Evolutionary conservation across 306 rosid species (phyloP), one percentile per base, ranked within the genome.

Genomic region (Prosopis cineraria): DNA sequence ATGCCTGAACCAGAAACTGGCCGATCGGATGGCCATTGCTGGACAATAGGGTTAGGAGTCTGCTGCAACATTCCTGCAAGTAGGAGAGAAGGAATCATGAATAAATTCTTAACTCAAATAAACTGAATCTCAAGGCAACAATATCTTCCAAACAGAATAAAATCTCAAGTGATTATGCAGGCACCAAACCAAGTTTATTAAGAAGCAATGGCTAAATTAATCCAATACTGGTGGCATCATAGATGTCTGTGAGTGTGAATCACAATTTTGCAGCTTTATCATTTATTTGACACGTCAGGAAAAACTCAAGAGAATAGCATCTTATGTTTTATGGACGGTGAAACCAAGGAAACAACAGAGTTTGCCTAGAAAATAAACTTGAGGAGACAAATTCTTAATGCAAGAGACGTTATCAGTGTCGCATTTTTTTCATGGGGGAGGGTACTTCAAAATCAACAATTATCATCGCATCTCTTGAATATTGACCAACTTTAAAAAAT

Each of bases 1-100:
- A 78, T 70, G 80, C 84, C 66, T 20, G 92, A 80, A 74, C 88
- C 83, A 67, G 92, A 69, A 40, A 83, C 74, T 82, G 80, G 84
- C 79, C 93, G 79, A 73, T 95, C 98, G 40, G 89, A 82, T 77
- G 89, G 98, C 99, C 99, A 93, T 52, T 82, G 97, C 73, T 77
- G 85, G 76, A 74, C 44, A 36, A 80, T 59, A 60, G 73, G 90
- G 75, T 78, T 89, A 7, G 89, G 82, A 29, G 92, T 68, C 79
- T 84, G 88, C 73, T 36, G 71, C 71, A 81, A 48, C 67, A 93
- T 30, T 74, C 94, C 99, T 95, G 87, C 80, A 76, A 74, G 70
- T 68, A 48, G 66, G 29, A 64, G 48, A 71, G 29, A 73, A 71
- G 40, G 43, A 73, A 47, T 16, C 24, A 39, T 30, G 44, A 10